Base-by-base conservation (phyloP, 2,329 filamentous ascomycete species). In the Aspergillus floridensis region DNA sequence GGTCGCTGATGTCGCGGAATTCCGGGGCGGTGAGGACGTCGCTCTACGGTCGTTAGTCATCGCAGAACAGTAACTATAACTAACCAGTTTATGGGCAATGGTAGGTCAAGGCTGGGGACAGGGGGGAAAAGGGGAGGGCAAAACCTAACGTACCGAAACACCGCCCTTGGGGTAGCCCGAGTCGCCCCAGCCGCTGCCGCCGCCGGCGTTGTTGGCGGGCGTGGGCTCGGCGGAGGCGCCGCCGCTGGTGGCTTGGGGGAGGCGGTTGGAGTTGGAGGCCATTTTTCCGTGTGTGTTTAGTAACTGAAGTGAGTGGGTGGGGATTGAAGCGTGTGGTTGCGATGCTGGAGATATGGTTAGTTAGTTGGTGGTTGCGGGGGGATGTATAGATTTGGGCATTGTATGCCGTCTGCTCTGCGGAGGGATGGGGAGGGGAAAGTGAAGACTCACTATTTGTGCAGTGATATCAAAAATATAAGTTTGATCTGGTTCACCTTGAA, bases 151-250 rank as follows among this genome's bases (percentile, higher is more conserved):
- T 67, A 75, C 72, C 19, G 49, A 29, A 12, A 65, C n/a, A 5
- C 65, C 69, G 16, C 70, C 70, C 56, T 69, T 68, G 22, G 58
- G 47, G 21, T 66, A 61, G 8, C 62, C 60, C 29, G 56, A 51
- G 32, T 73, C 69, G 22, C 68, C 69, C 63, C 63, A 64, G 48
- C 66, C 63, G 7, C 46, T 26, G 19, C 65, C 66, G n/a, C 64
- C 69, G 24, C 62, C 64, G 31, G 59, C 48, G 53, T 69, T 68
- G 64, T 72, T 73, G 29, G 70, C 70, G n/a, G 72, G 70, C 0
- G 68, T 72, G 14, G 70, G 70, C 14, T 57, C 24, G 21, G 64
- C 46, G 59, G 70, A 66, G 32, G 65, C 63, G 49, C 69, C 71
- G 26, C 70, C 70, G 7, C 56, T 32, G 22, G 65, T 66, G n/a